These are phyloP conservation scores for Aristolochia contorta DNA, from an alignment of 164 flowering plant species.

Conservation along the genomic window DNA sequence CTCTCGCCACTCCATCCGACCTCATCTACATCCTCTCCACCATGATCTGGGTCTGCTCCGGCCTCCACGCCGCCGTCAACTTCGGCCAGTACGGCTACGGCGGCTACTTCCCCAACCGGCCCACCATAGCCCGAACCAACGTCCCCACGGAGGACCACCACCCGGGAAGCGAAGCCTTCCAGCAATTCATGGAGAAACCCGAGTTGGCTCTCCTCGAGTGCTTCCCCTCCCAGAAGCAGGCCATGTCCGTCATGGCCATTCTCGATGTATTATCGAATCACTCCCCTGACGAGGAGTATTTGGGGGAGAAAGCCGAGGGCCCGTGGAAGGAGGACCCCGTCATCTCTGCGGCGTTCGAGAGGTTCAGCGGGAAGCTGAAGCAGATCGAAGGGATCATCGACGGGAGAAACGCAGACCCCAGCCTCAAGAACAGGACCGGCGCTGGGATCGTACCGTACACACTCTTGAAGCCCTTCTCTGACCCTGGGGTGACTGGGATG, in stretches of 20 bases:
- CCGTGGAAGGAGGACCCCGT: conserved; percentile 19
- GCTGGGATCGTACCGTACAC: conserved; percentile 35
- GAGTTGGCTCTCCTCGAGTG: conserved; percentile 14
- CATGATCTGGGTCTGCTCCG: conserved; percentile 27
- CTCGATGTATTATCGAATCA: conserved; percentile 29
- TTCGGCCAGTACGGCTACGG: conserved; percentile 25
- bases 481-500: conserved; percentile 22
- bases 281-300: conserved; percentile 35
- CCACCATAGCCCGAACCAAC: conserved; percentile 9
- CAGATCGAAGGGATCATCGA: conserved; percentile 30
- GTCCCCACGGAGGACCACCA: conserved; percentile 19
- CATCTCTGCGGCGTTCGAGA: conserved; percentile 21
- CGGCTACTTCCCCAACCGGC: conserved; percentile 25
- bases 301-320: conserved; percentile 20
- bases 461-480: conserved; percentile 28
- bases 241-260: conserved; percentile 28
- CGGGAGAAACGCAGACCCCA: conserved; percentile 19
- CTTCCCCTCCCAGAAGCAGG: conserved; percentile 30
- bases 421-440: conserved; percentile 26
- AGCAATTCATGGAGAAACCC: conserved; percentile 18
- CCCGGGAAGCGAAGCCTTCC: conserved; percentile 1
- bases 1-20: conserved; percentile 12
- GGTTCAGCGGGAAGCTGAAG: conserved; percentile 17
- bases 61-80: conserved; percentile 28
- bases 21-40: conserved; percentile 18